These are phyloP conservation scores for Wickerhamomyces mucosus DNA, from an alignment of 805 yeast species.

Conservation along the genomic window DNA sequence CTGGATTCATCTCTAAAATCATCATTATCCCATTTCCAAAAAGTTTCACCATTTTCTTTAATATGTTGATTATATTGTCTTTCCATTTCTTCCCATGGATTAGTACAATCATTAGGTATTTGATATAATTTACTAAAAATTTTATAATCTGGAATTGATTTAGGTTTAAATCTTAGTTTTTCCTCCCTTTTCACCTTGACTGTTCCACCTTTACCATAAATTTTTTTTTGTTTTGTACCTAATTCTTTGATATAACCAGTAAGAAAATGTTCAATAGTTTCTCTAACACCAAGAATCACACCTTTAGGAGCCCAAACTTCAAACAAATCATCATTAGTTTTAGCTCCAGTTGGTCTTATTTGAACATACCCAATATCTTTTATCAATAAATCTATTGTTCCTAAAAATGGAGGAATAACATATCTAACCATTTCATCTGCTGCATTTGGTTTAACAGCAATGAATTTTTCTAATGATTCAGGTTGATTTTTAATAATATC, in stretches of 20 bases:
- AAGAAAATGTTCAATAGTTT: conserved; percentile 36
- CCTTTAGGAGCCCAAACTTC: conserved; percentile 50
- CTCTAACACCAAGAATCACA: conserved; percentile 42
- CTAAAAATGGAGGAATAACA: conserved; percentile 62
- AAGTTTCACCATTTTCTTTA: conserved; percentile 15
- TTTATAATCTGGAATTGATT: conserved; percentile 15
- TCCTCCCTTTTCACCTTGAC: conserved; percentile 6
- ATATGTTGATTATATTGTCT: conserved; percentile 13
- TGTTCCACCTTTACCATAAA: conserved; percentile 8
- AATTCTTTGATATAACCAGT: conserved; percentile 16
- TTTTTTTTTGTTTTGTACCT: conserved; percentile 22
- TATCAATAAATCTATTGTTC: conserved; percentile 55
- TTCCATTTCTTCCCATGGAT: conserved; percentile 23
- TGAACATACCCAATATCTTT: conserved; percentile 57
- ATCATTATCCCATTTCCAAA: conserved; percentile 13
- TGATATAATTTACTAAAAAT: conserved; percentile 17
- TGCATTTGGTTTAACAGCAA: conserved; percentile 22
- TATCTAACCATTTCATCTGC: conserved; percentile 30
- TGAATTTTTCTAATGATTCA: conserved; percentile 18
- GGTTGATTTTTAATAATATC: conserved; percentile 19
- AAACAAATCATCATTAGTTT: conserved; percentile 24
- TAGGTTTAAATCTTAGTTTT: conserved; percentile 13
- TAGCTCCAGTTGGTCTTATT: conserved; percentile 48
- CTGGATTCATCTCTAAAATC: conserved; percentile 15
- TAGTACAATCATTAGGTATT: conserved; percentile 14